Evolutionary conservation across 495 filamentous ascomycete genomes (phyloP), one percentile per base, ranked within the genome.

Genomic region (Collariella sp.): DNA sequence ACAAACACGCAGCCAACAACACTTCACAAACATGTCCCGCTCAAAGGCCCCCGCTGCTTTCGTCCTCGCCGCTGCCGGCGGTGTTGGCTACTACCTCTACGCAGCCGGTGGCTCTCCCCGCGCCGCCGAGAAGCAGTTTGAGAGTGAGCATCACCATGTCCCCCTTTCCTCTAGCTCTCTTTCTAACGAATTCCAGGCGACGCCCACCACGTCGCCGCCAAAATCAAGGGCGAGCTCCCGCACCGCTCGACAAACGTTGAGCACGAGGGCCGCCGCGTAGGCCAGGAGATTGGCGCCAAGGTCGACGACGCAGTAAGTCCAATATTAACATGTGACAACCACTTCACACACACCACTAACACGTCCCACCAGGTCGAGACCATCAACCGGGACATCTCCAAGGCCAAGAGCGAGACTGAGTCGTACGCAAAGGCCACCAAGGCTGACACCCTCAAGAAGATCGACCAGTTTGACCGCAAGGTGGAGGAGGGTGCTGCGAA

Each of bases 81-180:
- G 80, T 36, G 76, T 80, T 40, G 91, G 85, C 15, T 96, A 96
- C 79, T 98, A 97, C 76, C 76, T 97, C 49, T 97, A 96, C 72
- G 76, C 72, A 20, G 87, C 91, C 1, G 90, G 91, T 46, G 93
- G 93, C 34, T 77, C 85, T 65, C 80, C 87, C n/a, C 83, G 85
- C 54, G 79, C 79, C 24, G 91, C 91, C 11, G 79, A 86, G 77
- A 87, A 91, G 74, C 70, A 90, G 55, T 76, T 86, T 58, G 88
- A 95, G 74, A 77, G 93, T 95, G 43, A 55, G 44, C 19, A 16
- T 24, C 45, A 35, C 43, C 13, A 18, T 20, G 15, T 23, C 15
- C 5, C 18, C 12, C 40, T 36, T 22, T 22, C 48, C 20, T 5
- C 4, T 44, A 0, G 36, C 10, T 9, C 6, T 20, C 15, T 31